Evolutionary conservation across 2,329 filamentous ascomycete genomes (phyloP), one percentile per base, ranked within the genome.

Genomic region (Scytalidium sp.): DNA sequence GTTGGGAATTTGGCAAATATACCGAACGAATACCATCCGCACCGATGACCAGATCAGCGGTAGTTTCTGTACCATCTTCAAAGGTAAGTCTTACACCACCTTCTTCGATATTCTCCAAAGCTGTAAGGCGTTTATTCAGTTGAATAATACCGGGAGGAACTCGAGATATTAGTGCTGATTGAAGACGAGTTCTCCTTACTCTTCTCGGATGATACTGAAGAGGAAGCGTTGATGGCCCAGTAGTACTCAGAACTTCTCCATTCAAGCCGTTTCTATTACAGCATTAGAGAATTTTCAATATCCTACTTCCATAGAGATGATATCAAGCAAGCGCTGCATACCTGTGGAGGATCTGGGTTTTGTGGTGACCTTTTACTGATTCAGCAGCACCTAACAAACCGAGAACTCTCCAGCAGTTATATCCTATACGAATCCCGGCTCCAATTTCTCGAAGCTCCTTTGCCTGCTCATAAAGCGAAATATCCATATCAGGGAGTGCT

Each of bases 11-110:
- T 27, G 13, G 15, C 15, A 29, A 20, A 51, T 63, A 29, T 55
- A 75, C 71, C 3, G 75, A 78, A 50, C 75, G 70, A 46, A 79
- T 79, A 2, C 78, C 75, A 56, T 81, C 75, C 3, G 74, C 77
- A 0, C 76, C 78, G 2, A 81, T 68, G 1, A 80, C 67, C 0
- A 80, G 58, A 52, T 78, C 75, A 27, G 54, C 60, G 20, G 46
- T 45, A 2, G 69, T 69, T 15, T 67, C 60, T 2, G 68, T 69
- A 1, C 70, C 70, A 53, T 81, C 76, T 11, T 71, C 65, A 50
- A 83, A 81, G 0, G 50, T 43, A 9, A 80, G 61, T 3, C 63
- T 54, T 1, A 76, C 62, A 3, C 71, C 74, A 0, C 58, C 60
- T 13, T 50, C 55, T 0, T 61, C 57, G 2, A 70, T 51, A 44